Base-by-base conservation (phyloP, 495 filamentous ascomycete species). In the Gamarada debralockiae region DNA sequence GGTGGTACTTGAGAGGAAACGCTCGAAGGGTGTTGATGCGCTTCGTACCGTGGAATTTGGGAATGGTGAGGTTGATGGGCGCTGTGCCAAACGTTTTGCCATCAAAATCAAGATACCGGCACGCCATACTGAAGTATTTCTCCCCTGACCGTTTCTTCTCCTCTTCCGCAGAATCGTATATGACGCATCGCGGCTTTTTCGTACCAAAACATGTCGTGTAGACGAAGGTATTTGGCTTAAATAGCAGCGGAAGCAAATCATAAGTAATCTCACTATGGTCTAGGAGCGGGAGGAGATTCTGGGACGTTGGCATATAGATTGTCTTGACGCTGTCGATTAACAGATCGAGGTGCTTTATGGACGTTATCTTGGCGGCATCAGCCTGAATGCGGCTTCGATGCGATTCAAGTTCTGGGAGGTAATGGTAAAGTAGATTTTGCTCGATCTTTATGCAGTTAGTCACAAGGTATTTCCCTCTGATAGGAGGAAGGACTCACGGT, bases 221-320 rank as follows among this genome's bases (percentile, higher is more conserved):
- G 4, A 72, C 56, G 22, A 66, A 47, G 1, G 57, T 59, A 42
- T 71, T 71, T 42, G 70, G 69, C 24, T 69, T 66, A 50, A 75
- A 74, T 17, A 75, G 55, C n/a, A 69, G 65, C 72, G 69, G 73
- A 17, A 76, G 67, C 31, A 76, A 61, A 20, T 74, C 70, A 53
- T 70, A 76, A 5, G 72, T 70, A 36, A 75, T 76, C 53, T 77
- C 61, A 18, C 66, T 54, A 55, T 65, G 48, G 36, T 61, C 46
- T 9, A 76, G 57, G 21, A 78, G 69, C 25, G 27, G 24, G 3
- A n/a, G 10, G 13, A 77, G 61, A 40, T 59, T 64, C 45, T 72
- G 52, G 12, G 48, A 62, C 47, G 63, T 69, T 10, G 62, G 47
- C 18, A 55, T 39, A 57, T 72, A 76, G 50, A 59, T 56, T 12